These are phyloP conservation scores for Eucalyptus paniculata DNA, from an alignment of 345 rosid genomes.

Conservation along the genomic window DNA sequence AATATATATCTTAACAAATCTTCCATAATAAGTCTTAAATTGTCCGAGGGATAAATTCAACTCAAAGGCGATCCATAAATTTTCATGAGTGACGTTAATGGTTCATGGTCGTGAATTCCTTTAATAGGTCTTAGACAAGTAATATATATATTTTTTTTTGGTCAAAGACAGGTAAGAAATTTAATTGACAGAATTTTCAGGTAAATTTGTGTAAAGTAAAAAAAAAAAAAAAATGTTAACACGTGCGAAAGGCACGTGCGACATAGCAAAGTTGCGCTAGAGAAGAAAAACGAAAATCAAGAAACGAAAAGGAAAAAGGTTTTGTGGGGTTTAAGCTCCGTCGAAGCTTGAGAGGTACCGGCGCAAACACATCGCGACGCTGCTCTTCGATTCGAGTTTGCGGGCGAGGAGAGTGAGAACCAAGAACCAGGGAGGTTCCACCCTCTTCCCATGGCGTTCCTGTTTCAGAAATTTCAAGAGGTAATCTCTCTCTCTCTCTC, in stretches of 20 bases:
- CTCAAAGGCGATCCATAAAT: not conserved
- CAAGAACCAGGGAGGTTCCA: too few relatives aligned
- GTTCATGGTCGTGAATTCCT: not conserved
- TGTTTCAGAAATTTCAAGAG: slow-evolving; percentile 33
- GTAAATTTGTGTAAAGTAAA: not conserved
- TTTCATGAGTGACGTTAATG: not conserved
- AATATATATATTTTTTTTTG: not conserved
- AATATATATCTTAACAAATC: not conserved
- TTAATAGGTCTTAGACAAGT: not conserved
- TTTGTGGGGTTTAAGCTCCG: not conserved
- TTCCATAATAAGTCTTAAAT: not conserved
- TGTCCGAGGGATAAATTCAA: not conserved
- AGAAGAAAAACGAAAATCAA: not conserved
- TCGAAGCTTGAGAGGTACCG: not conserved
- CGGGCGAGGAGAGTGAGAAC: not conserved
- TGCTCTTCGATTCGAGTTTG: not conserved
- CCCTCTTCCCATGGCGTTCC: slow-evolving; percentile 17
- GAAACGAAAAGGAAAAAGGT: not conserved
- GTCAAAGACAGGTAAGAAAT: not conserved
- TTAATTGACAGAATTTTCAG: not conserved
- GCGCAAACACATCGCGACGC: not conserved
- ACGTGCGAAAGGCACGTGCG: not conserved
- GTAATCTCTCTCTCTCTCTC: not conserved
- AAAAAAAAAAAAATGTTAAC: not conserved
- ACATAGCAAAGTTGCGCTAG: not conserved